Evolutionary conservation across 2,329 filamentous ascomycete species (phyloP).

Genomic region (Trichoderma pleuroti): DNA sequence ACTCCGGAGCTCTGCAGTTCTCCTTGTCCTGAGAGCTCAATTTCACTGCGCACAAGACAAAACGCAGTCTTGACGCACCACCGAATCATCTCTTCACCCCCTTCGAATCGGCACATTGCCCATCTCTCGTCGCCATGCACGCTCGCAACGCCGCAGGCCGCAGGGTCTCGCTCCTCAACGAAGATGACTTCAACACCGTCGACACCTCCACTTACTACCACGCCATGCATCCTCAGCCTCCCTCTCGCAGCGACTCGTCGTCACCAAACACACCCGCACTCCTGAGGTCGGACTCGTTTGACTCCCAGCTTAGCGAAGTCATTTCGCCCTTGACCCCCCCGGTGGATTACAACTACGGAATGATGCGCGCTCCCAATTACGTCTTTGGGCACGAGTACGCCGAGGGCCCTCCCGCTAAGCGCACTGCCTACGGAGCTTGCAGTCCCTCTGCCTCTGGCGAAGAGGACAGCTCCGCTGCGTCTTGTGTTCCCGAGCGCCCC

Average conservation of each 20-base stretch:
- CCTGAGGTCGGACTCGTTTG: slow-evolving; percentile 59
- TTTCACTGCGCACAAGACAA: neutral
- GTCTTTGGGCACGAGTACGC: slow-evolving; percentile 35
- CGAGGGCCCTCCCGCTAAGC: slow-evolving; percentile 37
- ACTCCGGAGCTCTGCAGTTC: neutral
- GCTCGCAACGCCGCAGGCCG: slow-evolving; percentile 55
- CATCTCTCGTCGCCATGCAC: slow-evolving; percentile 41
- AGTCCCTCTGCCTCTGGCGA: slow-evolving; percentile 50
- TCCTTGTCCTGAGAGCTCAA: neutral
- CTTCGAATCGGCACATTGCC: neutral
- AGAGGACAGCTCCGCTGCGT: slow-evolving; percentile 43
- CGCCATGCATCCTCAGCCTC: slow-evolving; percentile 2
- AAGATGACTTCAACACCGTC: slow-evolving; percentile 49
- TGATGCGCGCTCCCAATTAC: slow-evolving; percentile 38
- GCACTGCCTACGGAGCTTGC: slow-evolving; percentile 41
- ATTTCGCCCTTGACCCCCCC: slow-evolving; percentile 55
- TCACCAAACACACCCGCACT: slow-evolving; percentile 55
- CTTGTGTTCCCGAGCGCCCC: slow-evolving; percentile 43
- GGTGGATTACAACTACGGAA: slow-evolving; percentile 39
- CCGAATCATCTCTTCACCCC: neutral
- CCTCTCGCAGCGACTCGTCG: slow-evolving; percentile 40
- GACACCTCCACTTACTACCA: slow-evolving; percentile 25
- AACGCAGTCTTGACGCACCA: neutral
- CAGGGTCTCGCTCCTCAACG: slow-evolving; percentile 58
- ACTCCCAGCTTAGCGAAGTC: slow-evolving; percentile 56